These are phyloP conservation scores for Ceratocystis diversiconidia DNA, from an alignment of 2,329 filamentous ascomycete species.

Conservation along the genomic window DNA sequence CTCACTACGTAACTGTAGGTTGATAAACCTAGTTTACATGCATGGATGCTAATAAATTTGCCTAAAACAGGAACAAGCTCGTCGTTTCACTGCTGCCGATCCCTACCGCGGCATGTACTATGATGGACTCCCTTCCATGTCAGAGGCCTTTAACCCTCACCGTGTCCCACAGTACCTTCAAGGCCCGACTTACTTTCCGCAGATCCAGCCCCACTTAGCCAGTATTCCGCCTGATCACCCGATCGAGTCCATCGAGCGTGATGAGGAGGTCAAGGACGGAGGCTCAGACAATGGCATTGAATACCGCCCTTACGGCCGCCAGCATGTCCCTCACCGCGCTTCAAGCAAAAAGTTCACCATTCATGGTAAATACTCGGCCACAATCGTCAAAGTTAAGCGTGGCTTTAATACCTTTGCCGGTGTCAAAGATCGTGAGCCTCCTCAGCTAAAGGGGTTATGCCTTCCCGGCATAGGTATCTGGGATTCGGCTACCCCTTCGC, in stretches of 20 bases:
- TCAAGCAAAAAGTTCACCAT: constrained; percentile 4
- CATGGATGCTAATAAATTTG: background rate
- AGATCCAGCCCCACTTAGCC: background rate
- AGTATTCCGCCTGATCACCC: background rate
- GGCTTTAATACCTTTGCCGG: constrained; percentile 15
- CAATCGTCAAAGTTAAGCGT: constrained; percentile 10
- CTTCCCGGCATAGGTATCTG: constrained; percentile 74
- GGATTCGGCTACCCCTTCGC: constrained; percentile 59
- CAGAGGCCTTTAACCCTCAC: background rate
- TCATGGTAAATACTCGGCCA: constrained; percentile 14
- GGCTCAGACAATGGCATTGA: constrained; percentile 4
- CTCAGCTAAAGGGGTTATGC: constrained; percentile 50
- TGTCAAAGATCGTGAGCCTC: constrained; percentile 13
- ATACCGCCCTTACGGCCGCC: constrained; percentile 10
- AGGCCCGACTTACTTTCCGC: background rate
- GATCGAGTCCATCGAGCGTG: background rate
- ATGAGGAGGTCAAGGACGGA: background rate
- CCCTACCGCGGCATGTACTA: constrained; percentile 17
- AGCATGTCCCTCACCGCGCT: background rate
- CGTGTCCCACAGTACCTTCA: background rate
- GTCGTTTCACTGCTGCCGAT: constrained; percentile 11
- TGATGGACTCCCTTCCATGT: background rate
- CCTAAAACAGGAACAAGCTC: constrained; percentile 12
- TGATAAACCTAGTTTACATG: background rate
- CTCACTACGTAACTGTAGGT: constrained; percentile 13